Conservation (phyloP, 148 eudicot species). For the Fagopyrum homotropicum region DNA sequence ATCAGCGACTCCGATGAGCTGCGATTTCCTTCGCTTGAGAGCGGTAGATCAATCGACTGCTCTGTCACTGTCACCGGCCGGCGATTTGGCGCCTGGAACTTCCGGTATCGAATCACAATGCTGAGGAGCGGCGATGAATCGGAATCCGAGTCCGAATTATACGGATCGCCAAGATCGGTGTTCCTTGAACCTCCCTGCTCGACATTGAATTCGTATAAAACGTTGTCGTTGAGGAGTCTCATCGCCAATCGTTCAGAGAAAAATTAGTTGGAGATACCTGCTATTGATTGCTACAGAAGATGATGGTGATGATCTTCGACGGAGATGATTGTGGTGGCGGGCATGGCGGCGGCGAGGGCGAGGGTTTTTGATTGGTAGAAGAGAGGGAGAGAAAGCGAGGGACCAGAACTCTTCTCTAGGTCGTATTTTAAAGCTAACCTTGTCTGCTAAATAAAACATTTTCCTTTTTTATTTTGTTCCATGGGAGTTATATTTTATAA, state of each 20-base stretch:
- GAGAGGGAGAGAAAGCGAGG: background rate
- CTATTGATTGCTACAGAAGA: background rate
- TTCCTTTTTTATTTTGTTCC: background rate
- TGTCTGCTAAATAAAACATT: background rate
- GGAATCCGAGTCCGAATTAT: background rate
- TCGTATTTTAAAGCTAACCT: background rate
- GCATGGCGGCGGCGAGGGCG: slow-evolving; percentile 8
- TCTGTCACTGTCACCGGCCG: background rate
- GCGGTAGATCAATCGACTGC: slow-evolving; percentile 11
- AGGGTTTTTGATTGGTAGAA: background rate
- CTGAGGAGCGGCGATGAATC: slow-evolving; percentile 1
- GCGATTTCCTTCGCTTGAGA: background rate
- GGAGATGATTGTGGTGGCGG: background rate
- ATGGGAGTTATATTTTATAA: background rate
- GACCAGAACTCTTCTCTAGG: background rate
- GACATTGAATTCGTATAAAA: slow-evolving; percentile 23
- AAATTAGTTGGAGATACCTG: background rate
- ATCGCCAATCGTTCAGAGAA: background rate
- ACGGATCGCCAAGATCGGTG: background rate
- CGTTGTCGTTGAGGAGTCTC: slow-evolving; percentile 17
- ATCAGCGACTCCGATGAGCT: slow-evolving; percentile 1
- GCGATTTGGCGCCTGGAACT: background rate
- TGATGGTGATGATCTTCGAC: background rate
- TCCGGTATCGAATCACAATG: slow-evolving; percentile 13
- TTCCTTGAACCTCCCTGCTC: background rate